A percentile compares a stretch with the other conserved stretches of the same genome.
phyloP scores from a whole-genome alignment of 2,329 filamentous ascomycete genomes.

The Penicillium sp. region DNA sequence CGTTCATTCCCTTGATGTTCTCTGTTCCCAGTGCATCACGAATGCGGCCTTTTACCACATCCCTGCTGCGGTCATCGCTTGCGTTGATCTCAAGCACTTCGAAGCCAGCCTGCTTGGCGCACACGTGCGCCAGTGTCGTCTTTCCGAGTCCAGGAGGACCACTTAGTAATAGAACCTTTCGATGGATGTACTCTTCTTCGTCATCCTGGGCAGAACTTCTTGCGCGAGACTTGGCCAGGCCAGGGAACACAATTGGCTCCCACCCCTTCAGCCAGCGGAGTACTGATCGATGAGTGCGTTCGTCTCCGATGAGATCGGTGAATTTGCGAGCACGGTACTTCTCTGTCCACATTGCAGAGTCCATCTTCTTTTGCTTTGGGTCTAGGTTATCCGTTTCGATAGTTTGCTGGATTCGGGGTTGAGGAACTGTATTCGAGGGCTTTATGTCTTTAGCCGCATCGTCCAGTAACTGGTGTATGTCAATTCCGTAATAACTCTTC shows the following conservation, averaged over 20 bases:
- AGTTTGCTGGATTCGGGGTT: conserved; percentile 29
- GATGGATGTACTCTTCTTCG: conserved; percentile 71
- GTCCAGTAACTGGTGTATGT: conserved; percentile 80
- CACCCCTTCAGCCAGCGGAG: conserved; percentile 91
- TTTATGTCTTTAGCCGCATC: conserved; percentile 61
- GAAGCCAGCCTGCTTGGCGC: conserved; percentile 90
- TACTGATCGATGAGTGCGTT: conserved; percentile 86
- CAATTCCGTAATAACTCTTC: conserved; percentile 81
- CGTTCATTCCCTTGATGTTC: conserved; percentile 70
- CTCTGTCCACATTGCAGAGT: conserved; percentile 75
- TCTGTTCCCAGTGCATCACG: conserved; percentile 90
- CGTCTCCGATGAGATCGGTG: conserved; percentile 90
- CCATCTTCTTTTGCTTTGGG: conserved; percentile 31
- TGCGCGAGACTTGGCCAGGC: conserved; percentile 61
- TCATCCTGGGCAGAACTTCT: conserved; percentile 46
- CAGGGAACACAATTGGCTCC: conserved; percentile 90
- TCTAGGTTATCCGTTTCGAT: conserved; percentile 31
- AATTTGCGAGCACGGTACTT: conserved; percentile 94
- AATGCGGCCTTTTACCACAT: conserved; percentile 89
- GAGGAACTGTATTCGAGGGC: conserved; percentile 18
- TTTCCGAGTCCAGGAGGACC: conserved; percentile 93
- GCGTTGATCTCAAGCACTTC: conserved; percentile 97
- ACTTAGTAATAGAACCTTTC: conserved; percentile 85
- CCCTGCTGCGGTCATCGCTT: conserved; percentile 85
- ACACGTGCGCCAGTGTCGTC: conserved; percentile 94